Evolutionary conservation across 805 yeast species (phyloP), one percentile per base, ranked within the genome.

Genomic region (Nakazawaea populi): DNA sequence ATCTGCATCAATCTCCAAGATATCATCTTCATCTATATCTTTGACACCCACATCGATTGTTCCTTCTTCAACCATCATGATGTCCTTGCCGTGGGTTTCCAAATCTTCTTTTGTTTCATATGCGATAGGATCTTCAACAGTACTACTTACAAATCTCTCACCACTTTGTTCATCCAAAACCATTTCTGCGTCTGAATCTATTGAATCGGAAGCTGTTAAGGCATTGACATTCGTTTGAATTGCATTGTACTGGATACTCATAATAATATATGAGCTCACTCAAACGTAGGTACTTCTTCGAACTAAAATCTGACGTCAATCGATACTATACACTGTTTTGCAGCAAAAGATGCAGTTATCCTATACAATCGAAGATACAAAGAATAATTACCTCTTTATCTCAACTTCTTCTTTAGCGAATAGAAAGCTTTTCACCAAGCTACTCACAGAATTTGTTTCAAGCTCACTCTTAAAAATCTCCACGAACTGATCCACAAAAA

Each of bases 141-240:
- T 18, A 18, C 24, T 18, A 18, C 24, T 18, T 18, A 18, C 24
- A 3, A 18, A 18, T 3, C 24, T 18, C 24, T 18, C 35, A 32
- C 35, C 35, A 37, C 27, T 14, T n/a, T 28, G 35, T 14, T 45
- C 48, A 45, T 45, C 48, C 39, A 45, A 36, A 6, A 29, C 29
- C 48, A 45, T 45, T n/a, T 45, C 48, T 2, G 48, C 27, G 12
- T 45, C 48, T 4, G 48, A 45, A 18, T 37, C 47, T 7, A 28
- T 9, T 34, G n/a, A 37, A 5, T 43, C 46, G 18, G 30, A 4
- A 29, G 35, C 18, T 37, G 40, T 11, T 10, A 37, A 6, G 10
- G 46, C 18, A 32, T 14, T 24, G 8, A 28, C 44, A 11, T 37
- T 37, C n/a, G n/a, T 37, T 37, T 11, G 18, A 37, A 37, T 12